Conservation (phyloP, 768 basidiomycete genomes). For the Phaeolepiota aurea region DNA sequence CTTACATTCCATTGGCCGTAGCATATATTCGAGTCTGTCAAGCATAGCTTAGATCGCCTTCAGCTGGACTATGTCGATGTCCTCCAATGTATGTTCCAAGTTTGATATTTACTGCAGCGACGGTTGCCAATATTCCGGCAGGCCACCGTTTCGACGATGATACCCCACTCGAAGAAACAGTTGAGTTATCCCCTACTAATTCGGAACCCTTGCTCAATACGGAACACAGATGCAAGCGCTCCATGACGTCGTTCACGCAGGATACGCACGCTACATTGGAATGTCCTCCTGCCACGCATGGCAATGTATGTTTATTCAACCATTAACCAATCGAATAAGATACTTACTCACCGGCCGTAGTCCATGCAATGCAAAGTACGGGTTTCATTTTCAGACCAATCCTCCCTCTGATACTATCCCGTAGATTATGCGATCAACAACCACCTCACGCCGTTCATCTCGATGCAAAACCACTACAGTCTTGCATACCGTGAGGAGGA, state of each 20-base stretch:
- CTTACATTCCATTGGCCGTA: constrained; percentile 13
- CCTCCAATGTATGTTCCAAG: constrained; percentile 47
- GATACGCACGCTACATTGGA: constrained; percentile 53
- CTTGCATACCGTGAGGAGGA: constrained; percentile 60
- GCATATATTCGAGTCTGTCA: constrained; percentile 69
- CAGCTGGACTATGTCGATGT: constrained; percentile 74
- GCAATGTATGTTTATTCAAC: constrained; percentile 30
- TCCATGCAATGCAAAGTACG: constrained; percentile 50
- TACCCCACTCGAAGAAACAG: constrained; percentile 53
- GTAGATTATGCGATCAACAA: constrained; percentile 53
- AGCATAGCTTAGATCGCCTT: constrained; percentile 53
- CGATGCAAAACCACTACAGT: constrained; percentile 61
- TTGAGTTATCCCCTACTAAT: constrained; percentile 9
- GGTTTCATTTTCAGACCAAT: neutral
- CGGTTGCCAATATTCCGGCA: too few species aligned
- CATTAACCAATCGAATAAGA: neutral
- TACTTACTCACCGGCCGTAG: too few species aligned
- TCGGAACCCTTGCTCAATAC: neutral
- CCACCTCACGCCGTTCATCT: constrained; percentile 50
- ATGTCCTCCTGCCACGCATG: constrained; percentile 49
- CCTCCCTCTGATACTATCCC: neutral
- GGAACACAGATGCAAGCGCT: constrained; percentile 55
- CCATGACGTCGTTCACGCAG: constrained; percentile 59
- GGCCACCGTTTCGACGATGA: constrained; percentile 49
- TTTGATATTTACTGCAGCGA: too few species aligned